phyloP scores from a whole-genome alignment of 352 stramenopile genomes.

The Pythium grandisporangium region DNA sequence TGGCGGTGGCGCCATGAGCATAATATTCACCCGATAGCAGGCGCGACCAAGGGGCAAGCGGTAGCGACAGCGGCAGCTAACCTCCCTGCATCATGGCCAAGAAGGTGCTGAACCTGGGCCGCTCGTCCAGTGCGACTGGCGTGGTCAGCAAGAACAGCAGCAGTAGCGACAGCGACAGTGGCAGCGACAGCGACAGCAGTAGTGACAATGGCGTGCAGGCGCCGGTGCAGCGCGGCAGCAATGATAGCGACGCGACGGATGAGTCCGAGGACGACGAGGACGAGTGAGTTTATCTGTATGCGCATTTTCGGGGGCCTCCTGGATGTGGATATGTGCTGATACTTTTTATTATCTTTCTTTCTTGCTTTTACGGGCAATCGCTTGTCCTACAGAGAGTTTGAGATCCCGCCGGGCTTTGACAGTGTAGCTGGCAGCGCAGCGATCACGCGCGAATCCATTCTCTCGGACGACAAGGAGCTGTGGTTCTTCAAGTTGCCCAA shows the following conservation, averaged over 20 bases:
- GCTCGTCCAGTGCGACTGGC: conserved; percentile 30
- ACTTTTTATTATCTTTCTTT: no score
- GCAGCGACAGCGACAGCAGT: conserved; percentile 5
- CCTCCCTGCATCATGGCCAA: conserved; percentile 25
- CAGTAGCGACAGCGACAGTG: conserved; percentile 7
- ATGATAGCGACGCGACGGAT: conserved; percentile 7
- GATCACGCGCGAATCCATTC: conserved; percentile 48
- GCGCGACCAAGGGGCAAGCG: no score
- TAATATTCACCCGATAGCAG: no score
- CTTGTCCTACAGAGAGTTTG: conserved; percentile 78
- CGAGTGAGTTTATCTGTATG: neutral
- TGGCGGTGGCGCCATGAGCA: no score
- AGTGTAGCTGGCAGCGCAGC: conserved; percentile 43
- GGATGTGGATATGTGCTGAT: no score
- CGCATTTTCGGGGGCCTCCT: no score
- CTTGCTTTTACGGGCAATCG: no score
- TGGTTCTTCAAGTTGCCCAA: conserved; percentile 84
- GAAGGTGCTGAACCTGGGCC: conserved; percentile 63
- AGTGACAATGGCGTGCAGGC: neutral
- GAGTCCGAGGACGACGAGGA: conserved; percentile 12
- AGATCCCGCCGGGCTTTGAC: conserved; percentile 69
- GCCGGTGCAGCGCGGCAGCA: neutral
- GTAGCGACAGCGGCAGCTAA: conserved; percentile 7
- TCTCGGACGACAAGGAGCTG: conserved; percentile 70
- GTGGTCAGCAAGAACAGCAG: conserved; percentile 21